Evolutionary conservation across 2,329 filamentous ascomycete species (phyloP), one percentile per base, ranked within the genome.

Genomic region (Sarocladiaceae sp.): DNA sequence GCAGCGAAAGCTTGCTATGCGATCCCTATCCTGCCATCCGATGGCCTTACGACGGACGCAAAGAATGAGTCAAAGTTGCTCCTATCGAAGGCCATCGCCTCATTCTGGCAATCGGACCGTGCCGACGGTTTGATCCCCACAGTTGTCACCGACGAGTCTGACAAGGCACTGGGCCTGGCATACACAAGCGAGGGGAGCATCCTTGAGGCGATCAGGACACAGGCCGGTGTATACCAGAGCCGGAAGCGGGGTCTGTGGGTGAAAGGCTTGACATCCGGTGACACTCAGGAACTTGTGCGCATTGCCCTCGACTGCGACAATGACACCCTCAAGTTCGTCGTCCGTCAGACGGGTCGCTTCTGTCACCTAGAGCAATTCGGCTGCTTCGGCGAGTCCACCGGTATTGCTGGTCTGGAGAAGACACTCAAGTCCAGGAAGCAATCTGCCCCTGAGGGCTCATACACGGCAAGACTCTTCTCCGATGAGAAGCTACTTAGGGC

Each of bases 141-240:
- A 0, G 78, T 95, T 3, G 93, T 98, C 6, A 89, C 86, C 1
- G 88, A 98, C 59, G 88, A 95, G 70, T 73, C 84, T 40, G 90
- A 89, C 1, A 72, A 85, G 16, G 87, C 88, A 7, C 70, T 98
- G 12, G 93, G 93, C 1, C 68, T 98, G 51, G 93, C 96, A 15
- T 98, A 96, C 72, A 95, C 90, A 65, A 96, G 87, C 58, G 80
- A 85, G 50, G 87, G 94, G 63, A 97, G 91, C 60, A 81, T 98
- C 26, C 73, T 81, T 7, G 91, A 95, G 67, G 91, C 91, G 29
- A 62, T 98, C 48, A 80, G 79, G 56, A 95, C 88, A 5, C 70
- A 75, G 55, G 72, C 71, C 1, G 90, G 93, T 24, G 91, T 97
- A 29, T 98, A 98, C 63, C 89, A 96, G 66, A 97, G 91, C 69